These are phyloP conservation scores for Bremia lactucae DNA, from an alignment of 352 stramenopile species.

Conservation along the genomic window DNA sequence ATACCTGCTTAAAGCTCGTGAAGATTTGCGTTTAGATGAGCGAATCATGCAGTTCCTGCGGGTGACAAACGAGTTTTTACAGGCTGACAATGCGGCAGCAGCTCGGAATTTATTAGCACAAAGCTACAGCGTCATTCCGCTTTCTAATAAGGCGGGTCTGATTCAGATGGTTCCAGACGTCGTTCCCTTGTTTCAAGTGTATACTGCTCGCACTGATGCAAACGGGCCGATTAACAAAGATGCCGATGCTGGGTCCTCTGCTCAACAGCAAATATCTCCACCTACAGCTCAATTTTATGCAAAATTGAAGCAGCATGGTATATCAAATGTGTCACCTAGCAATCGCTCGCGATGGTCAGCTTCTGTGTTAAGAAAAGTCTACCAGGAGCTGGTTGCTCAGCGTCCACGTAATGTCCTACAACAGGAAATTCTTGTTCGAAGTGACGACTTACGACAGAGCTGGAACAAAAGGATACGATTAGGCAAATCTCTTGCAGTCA, in stretches of 20 bases:
- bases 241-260: constrained; percentile 4
- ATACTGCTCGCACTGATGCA: constrained; percentile 34
- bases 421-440: constrained; percentile 47
- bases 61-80: constrained; percentile 64
- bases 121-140: constrained; percentile 71
- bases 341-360: constrained; percentile 54
- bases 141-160: constrained; percentile 68
- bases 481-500: constrained; percentile 71
- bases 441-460: constrained; percentile 46
- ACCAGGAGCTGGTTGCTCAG: constrained; percentile 52
- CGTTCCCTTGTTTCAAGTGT: constrained; percentile 74
- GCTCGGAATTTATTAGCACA: constrained; percentile 36
- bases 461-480: constrained; percentile 51
- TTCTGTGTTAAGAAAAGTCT: constrained; percentile 50
- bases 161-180: constrained; percentile 84
- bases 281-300: constrained; percentile 74
- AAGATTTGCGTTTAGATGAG: constrained; percentile 85
- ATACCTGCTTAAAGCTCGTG: constrained; percentile 80
- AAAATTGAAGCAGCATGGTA: constrained; percentile 69
- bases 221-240: constrained; percentile 13
- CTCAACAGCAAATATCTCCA: constrained; percentile 17
- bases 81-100: constrained; percentile 28
- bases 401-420: constrained; percentile 54
- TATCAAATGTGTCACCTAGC: constrained; percentile 56
- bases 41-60: constrained; percentile 85